Conservation (phyloP, 164 flowering plant species). For the Liquidambar formosana region DNA sequence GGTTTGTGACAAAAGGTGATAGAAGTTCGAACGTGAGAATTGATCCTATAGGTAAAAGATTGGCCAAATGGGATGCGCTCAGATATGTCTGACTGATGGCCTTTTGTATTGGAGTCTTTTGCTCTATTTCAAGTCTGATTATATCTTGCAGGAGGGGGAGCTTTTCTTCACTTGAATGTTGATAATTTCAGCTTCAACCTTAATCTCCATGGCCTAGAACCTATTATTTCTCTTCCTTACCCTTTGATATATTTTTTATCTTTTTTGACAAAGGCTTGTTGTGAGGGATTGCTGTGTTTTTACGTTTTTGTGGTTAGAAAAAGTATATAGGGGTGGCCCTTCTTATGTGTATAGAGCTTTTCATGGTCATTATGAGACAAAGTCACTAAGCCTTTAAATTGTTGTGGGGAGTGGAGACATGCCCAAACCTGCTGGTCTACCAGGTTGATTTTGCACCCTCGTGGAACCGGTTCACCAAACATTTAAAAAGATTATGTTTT, state of each 20-base stretch:
- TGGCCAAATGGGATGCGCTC: constrained; percentile 68
- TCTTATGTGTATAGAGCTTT: no score
- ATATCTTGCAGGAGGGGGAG: constrained; percentile 33
- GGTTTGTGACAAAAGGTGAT: constrained; percentile 57
- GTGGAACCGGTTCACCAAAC: no score
- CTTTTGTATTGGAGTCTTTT: constrained; percentile 39
- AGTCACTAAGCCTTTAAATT: no score
- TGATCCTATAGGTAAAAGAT: constrained; percentile 66
- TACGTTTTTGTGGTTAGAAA: no score
- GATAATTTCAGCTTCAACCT: constrained; percentile 22
- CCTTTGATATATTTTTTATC: not conserved
- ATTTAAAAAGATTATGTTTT: no score
- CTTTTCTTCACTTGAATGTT: constrained; percentile 23
- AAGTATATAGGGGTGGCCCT: no score
- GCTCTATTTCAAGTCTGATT: constrained; percentile 20
- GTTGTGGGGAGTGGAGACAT: no score
- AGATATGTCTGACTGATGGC: constrained; percentile 63
- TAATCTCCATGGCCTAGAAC: constrained; percentile 39
- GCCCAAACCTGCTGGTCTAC: no score
- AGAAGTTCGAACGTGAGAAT: constrained; percentile 70
- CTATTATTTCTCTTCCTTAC: not conserved
- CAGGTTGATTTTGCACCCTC: no score
- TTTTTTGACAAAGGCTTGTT: not conserved
- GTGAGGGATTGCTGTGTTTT: not conserved
- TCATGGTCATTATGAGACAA: no score